A percentile compares a stretch with the other conserved stretches of the same genome.
phyloP scores from a whole-genome alignment of 257 asterid genomes.

The Anisodus acutangulus region DNA sequence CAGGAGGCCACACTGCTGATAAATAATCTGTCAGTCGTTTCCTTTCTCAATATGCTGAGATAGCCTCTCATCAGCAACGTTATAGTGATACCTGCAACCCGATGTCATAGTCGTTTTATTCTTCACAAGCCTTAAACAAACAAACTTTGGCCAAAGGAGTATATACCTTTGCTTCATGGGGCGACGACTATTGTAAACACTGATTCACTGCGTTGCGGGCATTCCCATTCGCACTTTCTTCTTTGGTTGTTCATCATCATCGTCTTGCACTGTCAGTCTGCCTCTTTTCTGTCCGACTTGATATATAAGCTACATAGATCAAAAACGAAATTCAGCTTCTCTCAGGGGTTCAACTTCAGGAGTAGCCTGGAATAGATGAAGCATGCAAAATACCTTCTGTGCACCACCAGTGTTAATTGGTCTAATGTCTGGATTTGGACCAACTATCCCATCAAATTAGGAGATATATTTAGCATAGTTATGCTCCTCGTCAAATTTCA shows the following conservation, averaged over 20 bases:
- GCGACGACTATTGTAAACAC: constrained; percentile 61
- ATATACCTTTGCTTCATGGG: constrained; percentile 70
- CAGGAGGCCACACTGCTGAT: constrained; percentile 73
- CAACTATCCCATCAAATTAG: constrained; percentile 68
- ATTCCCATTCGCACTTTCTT: constrained; percentile 70
- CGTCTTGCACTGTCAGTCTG: constrained; percentile 50
- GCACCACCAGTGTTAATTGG: constrained; percentile 76
- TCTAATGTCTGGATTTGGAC: constrained; percentile 65
- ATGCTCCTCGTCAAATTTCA: constrained; percentile 75
- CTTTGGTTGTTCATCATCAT: constrained; percentile 65
- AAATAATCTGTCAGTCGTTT: constrained; percentile 64
- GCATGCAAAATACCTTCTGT: constrained; percentile 48
- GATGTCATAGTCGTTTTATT: constrained; percentile 25
- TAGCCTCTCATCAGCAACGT: constrained; percentile 60
- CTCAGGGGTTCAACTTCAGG: constrained; percentile 30
- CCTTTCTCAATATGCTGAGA: constrained; percentile 76
- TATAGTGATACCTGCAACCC: constrained; percentile 73
- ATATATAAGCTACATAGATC: constrained; percentile 46
- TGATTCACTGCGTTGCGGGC: constrained; percentile 75
- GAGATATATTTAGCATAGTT: constrained; percentile 66
- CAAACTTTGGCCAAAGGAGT: constrained; percentile 1
- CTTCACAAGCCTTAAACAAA: not conserved
- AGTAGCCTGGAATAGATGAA: constrained; percentile 24
- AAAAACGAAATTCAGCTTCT: not conserved
- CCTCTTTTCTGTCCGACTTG: constrained; percentile 73